Evolutionary conservation across 1,284 basidiomycete genomes (phyloP).

Genomic region (Cystobasidiaceae sp.): DNA sequence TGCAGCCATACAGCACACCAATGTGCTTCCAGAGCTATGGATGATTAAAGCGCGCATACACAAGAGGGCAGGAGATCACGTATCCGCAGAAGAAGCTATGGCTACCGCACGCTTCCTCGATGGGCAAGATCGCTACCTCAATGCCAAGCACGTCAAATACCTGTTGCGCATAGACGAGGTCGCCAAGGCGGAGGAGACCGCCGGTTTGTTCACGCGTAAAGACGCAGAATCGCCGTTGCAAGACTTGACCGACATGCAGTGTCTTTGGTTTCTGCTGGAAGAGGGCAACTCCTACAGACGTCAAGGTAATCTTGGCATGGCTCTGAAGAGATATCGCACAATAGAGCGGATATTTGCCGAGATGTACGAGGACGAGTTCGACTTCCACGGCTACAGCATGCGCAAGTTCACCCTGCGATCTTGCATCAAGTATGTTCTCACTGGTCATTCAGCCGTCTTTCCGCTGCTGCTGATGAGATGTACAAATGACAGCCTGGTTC

Average conservation of each 20-base stretch:
- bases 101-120: constrained; percentile 82
- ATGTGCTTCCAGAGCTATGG: constrained; percentile 86
- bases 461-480: constrained; percentile 4
- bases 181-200: constrained; percentile 64
- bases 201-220: constrained; percentile 90
- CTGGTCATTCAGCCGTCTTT: neutral
- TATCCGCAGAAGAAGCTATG: constrained; percentile 68
- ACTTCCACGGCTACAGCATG: constrained; percentile 94
- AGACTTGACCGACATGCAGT: constrained; percentile 96
- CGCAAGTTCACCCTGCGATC: constrained; percentile 81
- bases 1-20: constrained; percentile 71
- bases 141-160: constrained; percentile 92
- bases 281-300: constrained; percentile 68
- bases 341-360: constrained; percentile 77
- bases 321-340: constrained; percentile 78
- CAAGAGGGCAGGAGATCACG: constrained; percentile 77
- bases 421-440: constrained; percentile 65
- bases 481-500: constrained; percentile 57
- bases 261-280: constrained; percentile 78
- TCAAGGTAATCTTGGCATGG: constrained; percentile 65
- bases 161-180: constrained; percentile 72
- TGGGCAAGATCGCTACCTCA: constrained; percentile 92
- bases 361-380: constrained; percentile 93
- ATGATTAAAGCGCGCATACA: constrained; percentile 77
- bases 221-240: constrained; percentile 68